Percentiles rank a stretch among this genome's conserved stretches.
Evolutionary conservation across 1,284 basidiomycete genomes (phyloP).

Genomic region (Ceratobasidium sp.): DNA sequence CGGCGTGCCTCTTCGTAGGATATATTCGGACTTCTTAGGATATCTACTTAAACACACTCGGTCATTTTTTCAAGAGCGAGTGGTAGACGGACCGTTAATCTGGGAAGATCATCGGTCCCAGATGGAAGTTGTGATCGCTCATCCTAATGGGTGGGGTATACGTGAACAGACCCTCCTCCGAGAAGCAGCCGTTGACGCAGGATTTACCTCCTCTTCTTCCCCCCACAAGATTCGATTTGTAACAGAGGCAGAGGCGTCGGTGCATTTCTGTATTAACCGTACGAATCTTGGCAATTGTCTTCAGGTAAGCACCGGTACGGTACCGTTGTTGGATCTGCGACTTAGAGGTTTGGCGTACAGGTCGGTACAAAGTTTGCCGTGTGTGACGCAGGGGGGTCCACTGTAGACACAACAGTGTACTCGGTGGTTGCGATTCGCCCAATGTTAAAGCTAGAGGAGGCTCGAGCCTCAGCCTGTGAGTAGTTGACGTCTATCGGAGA

Average conservation of each 20-base stretch:
- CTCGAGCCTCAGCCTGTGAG: constrained; percentile 21
- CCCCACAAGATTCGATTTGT: constrained; percentile 11
- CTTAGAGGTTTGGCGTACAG: neutral
- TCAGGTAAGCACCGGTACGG: neutral
- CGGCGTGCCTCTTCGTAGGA: constrained; percentile 22
- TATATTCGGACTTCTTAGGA: constrained; percentile 38
- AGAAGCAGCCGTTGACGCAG: neutral
- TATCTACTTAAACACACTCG: constrained; percentile 39
- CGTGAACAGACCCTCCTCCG: constrained; percentile 33
- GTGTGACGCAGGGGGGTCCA: constrained; percentile 30
- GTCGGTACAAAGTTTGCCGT: constrained; percentile 16
- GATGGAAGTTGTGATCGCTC: constrained; percentile 27
- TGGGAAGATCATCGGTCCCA: neutral
- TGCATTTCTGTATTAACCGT: constrained; percentile 20
- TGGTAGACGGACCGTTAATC: constrained; percentile 27
- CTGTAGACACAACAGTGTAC: constrained; percentile 24
- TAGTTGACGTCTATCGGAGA: neutral
- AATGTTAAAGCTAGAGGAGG: constrained; percentile 6
- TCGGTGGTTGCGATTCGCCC: neutral
- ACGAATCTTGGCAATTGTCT: neutral
- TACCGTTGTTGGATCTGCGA: neutral
- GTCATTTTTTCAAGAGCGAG: constrained; percentile 32
- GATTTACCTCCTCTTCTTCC: neutral
- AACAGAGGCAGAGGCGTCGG: constrained; percentile 15
- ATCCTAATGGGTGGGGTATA: constrained; percentile 45